Percentiles rank a stretch among this genome's conserved stretches.
phyloP scores from a whole-genome alignment of 2,329 filamentous ascomycete genomes.

The Botryotinia narcissicola region DNA sequence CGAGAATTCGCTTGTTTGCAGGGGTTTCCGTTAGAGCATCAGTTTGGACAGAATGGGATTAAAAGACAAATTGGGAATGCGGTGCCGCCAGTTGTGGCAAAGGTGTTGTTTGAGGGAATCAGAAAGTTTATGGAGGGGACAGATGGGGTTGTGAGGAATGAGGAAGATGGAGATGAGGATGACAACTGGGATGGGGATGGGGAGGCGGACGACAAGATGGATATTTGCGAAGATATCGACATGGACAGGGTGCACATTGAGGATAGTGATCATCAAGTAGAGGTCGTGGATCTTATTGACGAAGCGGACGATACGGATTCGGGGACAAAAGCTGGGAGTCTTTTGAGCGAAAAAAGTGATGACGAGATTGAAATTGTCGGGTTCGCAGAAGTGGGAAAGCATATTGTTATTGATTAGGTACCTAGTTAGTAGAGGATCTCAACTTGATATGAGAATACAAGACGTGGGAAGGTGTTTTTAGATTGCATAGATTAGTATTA shows the following conservation, averaged over 20 bases:
- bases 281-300: not conserved
- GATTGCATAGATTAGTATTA: not conserved
- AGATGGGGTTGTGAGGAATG: constrained; percentile 36
- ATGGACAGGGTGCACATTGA: not conserved
- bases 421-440: not conserved
- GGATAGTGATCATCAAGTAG: not conserved
- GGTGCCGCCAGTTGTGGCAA: constrained; percentile 62
- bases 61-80: constrained; percentile 75
- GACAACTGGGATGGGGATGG: not conserved
- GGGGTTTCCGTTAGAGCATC: constrained; percentile 62
- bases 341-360: not conserved
- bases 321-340: too few species aligned
- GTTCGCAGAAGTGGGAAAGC: not conserved
- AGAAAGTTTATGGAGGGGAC: constrained; percentile 39
- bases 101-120: constrained; percentile 42
- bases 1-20: constrained; percentile 67
- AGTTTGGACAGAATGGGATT: constrained; percentile 49
- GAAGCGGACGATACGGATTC: not conserved
- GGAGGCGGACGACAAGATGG: not conserved
- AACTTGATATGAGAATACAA: not conserved
- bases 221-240: not conserved
- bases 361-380: not conserved
- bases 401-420: constrained; percentile 9
- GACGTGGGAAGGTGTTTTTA: not conserved
- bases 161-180: not conserved